Conservation (phyloP, 2,329 filamentous ascomycete species). For the Phialemoniopsis sp. region DNA sequence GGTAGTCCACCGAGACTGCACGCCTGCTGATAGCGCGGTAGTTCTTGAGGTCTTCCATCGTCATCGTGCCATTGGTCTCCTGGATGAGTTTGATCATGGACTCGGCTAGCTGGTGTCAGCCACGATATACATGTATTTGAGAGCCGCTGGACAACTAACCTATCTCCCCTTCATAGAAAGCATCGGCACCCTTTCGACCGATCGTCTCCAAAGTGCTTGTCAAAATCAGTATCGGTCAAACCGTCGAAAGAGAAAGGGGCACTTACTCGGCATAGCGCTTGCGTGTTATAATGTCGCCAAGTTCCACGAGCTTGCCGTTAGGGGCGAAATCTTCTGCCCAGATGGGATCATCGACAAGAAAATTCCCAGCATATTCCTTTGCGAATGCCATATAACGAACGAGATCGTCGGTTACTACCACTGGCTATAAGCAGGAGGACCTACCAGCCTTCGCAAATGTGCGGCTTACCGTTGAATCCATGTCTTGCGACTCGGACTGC, state of each 20-base stretch:
- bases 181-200: constrained; percentile 55
- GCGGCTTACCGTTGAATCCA: constrained; percentile 54
- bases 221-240: constrained; percentile 3
- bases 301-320: constrained; percentile 62
- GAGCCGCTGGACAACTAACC: constrained; percentile 13
- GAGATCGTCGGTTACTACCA: constrained; percentile 65
- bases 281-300: constrained; percentile 76
- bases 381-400: constrained; percentile 64
- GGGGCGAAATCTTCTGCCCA: constrained; percentile 91
- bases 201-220: constrained; percentile 67
- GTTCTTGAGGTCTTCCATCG: constrained; percentile 67
- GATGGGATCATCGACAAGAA: constrained; percentile 68
- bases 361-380: constrained; percentile 39
- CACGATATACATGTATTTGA: neutral
- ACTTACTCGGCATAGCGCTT: constrained; percentile 65
- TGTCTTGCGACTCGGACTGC: constrained; percentile 69
- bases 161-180: constrained; percentile 31
- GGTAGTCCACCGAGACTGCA: constrained; percentile 60
- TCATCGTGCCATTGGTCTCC: constrained; percentile 77
- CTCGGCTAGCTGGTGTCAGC: constrained; percentile 47
- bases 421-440: constrained; percentile 2
- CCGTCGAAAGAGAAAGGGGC: neutral
- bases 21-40: constrained; percentile 64
- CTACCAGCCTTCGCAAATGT: constrained; percentile 11
- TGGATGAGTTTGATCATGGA: constrained; percentile 68